These are phyloP conservation scores for Coffea eugenioides DNA, from an alignment of 257 asterid genomes.

Conservation along the genomic window DNA sequence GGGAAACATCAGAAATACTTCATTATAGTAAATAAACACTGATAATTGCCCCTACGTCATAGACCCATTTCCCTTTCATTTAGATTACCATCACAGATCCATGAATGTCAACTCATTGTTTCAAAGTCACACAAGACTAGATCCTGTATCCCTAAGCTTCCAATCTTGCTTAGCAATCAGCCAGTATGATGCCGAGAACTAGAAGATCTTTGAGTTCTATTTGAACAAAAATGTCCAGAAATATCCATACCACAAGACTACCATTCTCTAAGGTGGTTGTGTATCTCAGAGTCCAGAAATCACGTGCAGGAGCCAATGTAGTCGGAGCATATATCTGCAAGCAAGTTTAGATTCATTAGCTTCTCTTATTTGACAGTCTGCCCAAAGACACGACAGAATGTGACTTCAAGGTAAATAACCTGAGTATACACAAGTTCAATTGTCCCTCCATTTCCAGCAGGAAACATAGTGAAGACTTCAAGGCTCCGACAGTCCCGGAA, in stretches of 20 bases:
- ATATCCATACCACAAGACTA: conserved; percentile 79
- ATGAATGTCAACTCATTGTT: not conserved
- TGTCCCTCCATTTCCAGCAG: conserved; percentile 95
- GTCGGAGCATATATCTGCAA: conserved; percentile 92
- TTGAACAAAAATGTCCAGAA: conserved; percentile 7
- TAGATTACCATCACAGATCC: not conserved
- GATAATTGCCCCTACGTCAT: not conserved
- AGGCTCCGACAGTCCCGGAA: conserved; percentile 94
- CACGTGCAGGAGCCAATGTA: conserved; percentile 93
- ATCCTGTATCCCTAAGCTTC: not conserved
- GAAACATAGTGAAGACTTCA: conserved; percentile 85
- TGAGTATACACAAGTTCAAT: conserved; percentile 84
- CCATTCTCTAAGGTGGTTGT: conserved; percentile 88
- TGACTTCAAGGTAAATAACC: conserved; percentile 36
- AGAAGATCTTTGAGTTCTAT: not conserved
- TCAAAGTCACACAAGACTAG: not conserved
- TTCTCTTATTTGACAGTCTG: not conserved
- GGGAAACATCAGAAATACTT: not conserved
- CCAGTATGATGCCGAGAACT: not conserved
- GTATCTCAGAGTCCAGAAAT: conserved; percentile 97
- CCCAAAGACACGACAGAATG: not conserved
- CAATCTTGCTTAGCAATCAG: conserved; percentile 3
- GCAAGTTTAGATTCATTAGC: conserved; percentile 7
- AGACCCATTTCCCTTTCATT: not conserved
- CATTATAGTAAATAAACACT: not conserved